Evolutionary conservation across 1,139 yeast genomes (phyloP).

Genomic region (Magnusiomyces tetraspermus): DNA sequence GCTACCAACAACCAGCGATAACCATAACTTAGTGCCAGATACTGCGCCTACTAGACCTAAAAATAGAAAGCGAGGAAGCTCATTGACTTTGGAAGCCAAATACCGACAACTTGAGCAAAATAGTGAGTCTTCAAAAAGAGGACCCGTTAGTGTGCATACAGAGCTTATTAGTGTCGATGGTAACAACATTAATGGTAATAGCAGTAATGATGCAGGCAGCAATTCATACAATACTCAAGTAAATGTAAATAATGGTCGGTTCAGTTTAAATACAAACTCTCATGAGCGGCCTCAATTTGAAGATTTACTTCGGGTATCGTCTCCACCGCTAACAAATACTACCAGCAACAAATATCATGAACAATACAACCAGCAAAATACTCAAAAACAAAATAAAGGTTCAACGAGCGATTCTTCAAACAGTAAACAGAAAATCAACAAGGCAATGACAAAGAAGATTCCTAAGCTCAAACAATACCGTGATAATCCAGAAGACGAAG

Average conservation of each 20-base stretch:
- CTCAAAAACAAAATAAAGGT: background rate
- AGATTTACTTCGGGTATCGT: background rate
- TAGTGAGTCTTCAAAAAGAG: background rate
- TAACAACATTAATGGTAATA: background rate
- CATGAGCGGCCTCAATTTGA: background rate
- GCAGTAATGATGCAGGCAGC: background rate
- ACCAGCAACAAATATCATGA: too few species aligned
- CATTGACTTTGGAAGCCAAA: constrained; percentile 20
- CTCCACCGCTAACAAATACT: background rate
- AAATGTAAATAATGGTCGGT: constrained; percentile 7
- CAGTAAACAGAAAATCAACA: background rate
- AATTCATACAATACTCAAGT: background rate
- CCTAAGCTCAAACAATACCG: constrained; percentile 2
- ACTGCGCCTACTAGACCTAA: background rate
- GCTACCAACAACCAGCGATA: too few species aligned
- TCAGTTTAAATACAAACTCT: background rate
- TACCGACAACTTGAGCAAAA: constrained; percentile 20
- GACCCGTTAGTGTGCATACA: background rate
- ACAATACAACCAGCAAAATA: background rate
- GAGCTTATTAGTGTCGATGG: background rate
- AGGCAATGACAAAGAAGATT: background rate
- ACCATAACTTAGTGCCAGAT: too few species aligned
- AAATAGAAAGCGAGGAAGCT: constrained; percentile 5
- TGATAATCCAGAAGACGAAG: constrained; percentile 10
- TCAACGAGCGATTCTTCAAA: background rate